Base-by-base conservation (phyloP, 2,329 filamentous ascomycete species). In the Botryotinia globosa region DNA sequence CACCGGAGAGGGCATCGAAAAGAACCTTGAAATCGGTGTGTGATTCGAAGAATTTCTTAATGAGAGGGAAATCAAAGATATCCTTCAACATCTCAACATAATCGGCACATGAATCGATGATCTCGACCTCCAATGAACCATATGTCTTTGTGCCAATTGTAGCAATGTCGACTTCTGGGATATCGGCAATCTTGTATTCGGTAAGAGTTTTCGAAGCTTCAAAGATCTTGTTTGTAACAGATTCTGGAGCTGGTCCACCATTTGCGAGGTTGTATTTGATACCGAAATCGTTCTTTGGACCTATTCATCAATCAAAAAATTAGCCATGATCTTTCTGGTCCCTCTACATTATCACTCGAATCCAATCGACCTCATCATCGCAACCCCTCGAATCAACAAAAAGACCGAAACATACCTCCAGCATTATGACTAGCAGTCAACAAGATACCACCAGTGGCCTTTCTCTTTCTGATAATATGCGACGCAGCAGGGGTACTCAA, bases 241-340 rank as follows among this genome's bases (percentile, higher is more conserved):
- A 91, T 84, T 99, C 96, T 73, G 96, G 96, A 72, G 96, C 96
- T 61, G 96, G 96, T 72, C 94, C 96, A 79, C 96, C 96, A 81
- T 99, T 98, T 82, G 94, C 87, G 74, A 99, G 87, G 87, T 99
- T 99, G 89, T 99, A 99, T 87, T 99, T 99, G 90, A 99, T 99
- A 79, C 96, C 96, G 80, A 99, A 99, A 84, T 99, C 96, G 82
- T 96, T 92, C 78, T 89, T 92, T 75, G 96, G 96, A 69, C 94
- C 94, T 97, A 78, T 18, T 32, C n/a, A 29, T 18, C 64, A 45
- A 66, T 42, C 22, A 39, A 66, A 34, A 1, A 18, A 65, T 71
- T 39, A 71, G 69, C 29, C 61, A 71, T 14, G 29, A 32, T 56
- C 22, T 71, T 8, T 32, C 8, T 8, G n/a, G 39, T 29, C 39